A percentile compares a stretch with the other conserved stretches of the same genome.
These are phyloP conservation scores for Proliferodiscus dingleyae DNA, from an alignment of 2,329 filamentous ascomycete genomes.

Conservation along the genomic window DNA sequence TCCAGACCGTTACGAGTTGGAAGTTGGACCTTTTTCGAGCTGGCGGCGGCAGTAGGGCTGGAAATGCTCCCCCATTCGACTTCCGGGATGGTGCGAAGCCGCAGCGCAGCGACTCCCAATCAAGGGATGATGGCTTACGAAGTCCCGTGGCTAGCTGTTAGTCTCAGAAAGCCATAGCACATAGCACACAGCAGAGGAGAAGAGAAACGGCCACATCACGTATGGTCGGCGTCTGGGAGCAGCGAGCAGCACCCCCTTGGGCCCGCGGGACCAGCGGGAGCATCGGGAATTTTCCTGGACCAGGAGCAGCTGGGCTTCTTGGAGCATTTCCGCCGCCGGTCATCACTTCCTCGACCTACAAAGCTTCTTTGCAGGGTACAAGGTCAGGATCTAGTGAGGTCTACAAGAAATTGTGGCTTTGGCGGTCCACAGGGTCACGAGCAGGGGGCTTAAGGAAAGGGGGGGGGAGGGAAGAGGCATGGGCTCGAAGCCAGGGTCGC, in stretches of 20 bases:
- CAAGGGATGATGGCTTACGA: too few species aligned
- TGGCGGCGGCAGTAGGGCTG: too few species aligned
- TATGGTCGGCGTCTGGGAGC: neutral
- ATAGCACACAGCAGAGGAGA: too few species aligned
- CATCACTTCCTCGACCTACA: neutral
- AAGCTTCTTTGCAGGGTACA: neutral
- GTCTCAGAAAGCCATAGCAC: too few species aligned
- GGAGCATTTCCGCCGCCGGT: slow-evolving; percentile 2
- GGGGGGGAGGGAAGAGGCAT: neutral
- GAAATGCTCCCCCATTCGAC: too few species aligned
- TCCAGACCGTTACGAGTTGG: too few species aligned
- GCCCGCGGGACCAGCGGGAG: neutral
- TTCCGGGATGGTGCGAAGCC: too few species aligned
- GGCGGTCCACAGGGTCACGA: neutral
- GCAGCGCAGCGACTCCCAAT: too few species aligned
- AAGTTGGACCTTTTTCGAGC: too few species aligned
- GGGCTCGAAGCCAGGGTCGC: too few species aligned
- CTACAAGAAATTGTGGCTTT: neutral
- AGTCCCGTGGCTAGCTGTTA: too few species aligned
- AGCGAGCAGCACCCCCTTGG: neutral
- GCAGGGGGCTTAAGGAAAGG: neutral
- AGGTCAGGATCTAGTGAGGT: neutral
- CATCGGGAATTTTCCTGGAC: neutral
- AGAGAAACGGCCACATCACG: neutral
- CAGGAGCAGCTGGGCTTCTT: slow-evolving; percentile 1